Evolutionary conservation across 2,329 filamentous ascomycete species (phyloP).

Genomic region (Exophiala calicioides): DNA sequence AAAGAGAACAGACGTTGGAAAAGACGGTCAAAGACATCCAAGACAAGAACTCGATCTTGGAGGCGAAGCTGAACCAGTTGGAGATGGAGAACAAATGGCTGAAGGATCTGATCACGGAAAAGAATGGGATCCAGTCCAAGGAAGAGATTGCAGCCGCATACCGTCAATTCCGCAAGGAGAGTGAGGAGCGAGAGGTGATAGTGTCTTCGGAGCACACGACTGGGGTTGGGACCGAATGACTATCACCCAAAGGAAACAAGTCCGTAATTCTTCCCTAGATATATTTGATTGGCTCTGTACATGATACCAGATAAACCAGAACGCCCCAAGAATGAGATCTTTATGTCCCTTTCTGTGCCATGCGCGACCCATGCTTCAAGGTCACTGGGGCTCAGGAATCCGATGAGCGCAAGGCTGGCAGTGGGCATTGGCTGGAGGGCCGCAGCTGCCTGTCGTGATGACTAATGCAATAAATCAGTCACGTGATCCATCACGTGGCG

Average conservation of each 20-base stretch:
- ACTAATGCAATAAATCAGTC: too few species aligned
- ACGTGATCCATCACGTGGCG: too few species aligned
- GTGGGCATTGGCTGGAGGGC: too few species aligned
- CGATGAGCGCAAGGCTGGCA: too few species aligned
- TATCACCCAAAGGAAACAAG: conserved; percentile 19
- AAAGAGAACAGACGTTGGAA: conserved; percentile 84
- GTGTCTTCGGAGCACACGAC: conserved; percentile 27
- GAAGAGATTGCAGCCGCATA: conserved; percentile 44
- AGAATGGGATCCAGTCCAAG: conserved; percentile 61
- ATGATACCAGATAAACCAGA: conserved; percentile 27
- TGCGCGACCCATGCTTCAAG: too few species aligned
- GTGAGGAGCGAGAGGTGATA: conserved; percentile 31
- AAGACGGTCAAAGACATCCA: conserved; percentile 79
- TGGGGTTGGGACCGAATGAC: conserved; percentile 33
- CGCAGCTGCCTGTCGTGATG: too few species aligned
- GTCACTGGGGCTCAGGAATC: background rate
- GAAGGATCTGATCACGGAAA: conserved; percentile 77
- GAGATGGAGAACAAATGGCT: conserved; percentile 82
- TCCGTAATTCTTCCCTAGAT: conserved; percentile 9
- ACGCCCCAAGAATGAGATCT: background rate
- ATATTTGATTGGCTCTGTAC: conserved; percentile 7
- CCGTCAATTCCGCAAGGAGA: conserved; percentile 43
- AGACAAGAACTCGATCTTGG: conserved; percentile 73
- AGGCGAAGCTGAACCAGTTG: conserved; percentile 73
- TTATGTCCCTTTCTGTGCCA: too few species aligned